phyloP scores from a whole-genome alignment of 208 protist genomes.

The Leishmania braziliensis region DNA sequence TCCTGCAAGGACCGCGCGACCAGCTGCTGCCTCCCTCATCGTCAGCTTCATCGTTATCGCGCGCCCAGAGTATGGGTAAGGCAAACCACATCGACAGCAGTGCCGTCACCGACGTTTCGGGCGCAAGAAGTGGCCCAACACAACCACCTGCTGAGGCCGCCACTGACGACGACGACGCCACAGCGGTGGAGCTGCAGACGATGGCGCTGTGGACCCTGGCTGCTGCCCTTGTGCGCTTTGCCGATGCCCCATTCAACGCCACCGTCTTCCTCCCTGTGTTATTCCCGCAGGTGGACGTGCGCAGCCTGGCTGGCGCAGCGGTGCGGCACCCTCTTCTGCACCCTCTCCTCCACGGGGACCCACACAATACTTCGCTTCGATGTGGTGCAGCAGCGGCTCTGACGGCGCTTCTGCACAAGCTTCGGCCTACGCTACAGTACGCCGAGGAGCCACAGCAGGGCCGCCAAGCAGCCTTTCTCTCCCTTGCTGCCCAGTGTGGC shows the following conservation, averaged over 20 bases:
- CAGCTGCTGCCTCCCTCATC: too few relatives aligned
- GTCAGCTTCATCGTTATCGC: too few relatives aligned
- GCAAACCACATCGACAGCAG: background rate
- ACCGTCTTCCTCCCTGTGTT: conserved; percentile 58
- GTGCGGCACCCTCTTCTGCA: conserved; percentile 68
- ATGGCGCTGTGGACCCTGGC: conserved; percentile 48
- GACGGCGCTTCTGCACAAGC: conserved; percentile 47
- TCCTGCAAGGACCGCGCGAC: conserved; percentile 15
- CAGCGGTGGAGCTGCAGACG: conserved; percentile 38
- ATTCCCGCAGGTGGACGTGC: conserved; percentile 71
- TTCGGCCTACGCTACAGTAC: conserved; percentile 68
- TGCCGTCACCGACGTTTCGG: background rate
- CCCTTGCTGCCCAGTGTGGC: conserved; percentile 69
- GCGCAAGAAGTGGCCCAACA: background rate
- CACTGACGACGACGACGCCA: background rate
- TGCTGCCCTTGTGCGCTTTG: conserved; percentile 60
- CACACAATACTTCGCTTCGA: conserved; percentile 26
- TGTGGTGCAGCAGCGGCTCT: conserved; percentile 43
- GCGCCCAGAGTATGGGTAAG: too few relatives aligned
- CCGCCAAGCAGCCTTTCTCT: conserved; percentile 71
- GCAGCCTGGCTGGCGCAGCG: conserved; percentile 18
- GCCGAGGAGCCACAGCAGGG: conserved; percentile 67
- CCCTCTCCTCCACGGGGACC: conserved; percentile 54
- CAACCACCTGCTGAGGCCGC: background rate
- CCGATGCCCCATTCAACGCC: conserved; percentile 53